phyloP scores from a whole-genome alignment of 2,329 filamentous ascomycete genomes.

The Elsinoe fawcettii region DNA sequence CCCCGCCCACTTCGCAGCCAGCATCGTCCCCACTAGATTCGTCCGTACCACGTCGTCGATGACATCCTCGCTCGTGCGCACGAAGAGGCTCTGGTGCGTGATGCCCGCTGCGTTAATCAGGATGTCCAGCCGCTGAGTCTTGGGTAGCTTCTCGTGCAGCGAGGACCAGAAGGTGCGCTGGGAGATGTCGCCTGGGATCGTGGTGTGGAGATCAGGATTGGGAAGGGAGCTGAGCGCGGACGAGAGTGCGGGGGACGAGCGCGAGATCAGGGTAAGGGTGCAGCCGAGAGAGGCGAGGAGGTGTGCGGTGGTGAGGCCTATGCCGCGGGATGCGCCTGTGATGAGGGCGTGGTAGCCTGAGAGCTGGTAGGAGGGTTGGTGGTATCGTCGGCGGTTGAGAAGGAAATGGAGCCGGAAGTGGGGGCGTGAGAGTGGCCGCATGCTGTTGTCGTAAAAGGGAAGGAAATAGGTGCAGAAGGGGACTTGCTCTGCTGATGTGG shows the following conservation, averaged over 20 bases:
- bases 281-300: constrained; percentile 43
- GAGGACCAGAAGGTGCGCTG: constrained; percentile 15
- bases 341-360: constrained; percentile 31
- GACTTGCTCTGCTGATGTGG: too few relatives aligned
- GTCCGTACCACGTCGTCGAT: constrained; percentile 56
- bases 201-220: neutral
- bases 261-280: constrained; percentile 17
- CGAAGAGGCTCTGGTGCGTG: constrained; percentile 57
- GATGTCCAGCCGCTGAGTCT: constrained; percentile 38
- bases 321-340: constrained; percentile 44
- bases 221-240: neutral
- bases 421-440: neutral
- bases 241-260: constrained; percentile 14
- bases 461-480: too few relatives aligned
- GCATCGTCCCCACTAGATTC: constrained; percentile 62
- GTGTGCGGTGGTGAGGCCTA: constrained; percentile 42
- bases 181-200: constrained; percentile 15
- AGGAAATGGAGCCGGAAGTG: neutral
- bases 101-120: constrained; percentile 77
- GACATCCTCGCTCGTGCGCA: constrained; percentile 43
- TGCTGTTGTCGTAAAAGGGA: neutral
- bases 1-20: constrained; percentile 49
- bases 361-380: constrained; percentile 19
- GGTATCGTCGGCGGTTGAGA: constrained; percentile 21
- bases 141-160: neutral